Evolutionary conservation across 2,329 filamentous ascomycete genomes (phyloP).

Genomic region (Fusarium sp.): DNA sequence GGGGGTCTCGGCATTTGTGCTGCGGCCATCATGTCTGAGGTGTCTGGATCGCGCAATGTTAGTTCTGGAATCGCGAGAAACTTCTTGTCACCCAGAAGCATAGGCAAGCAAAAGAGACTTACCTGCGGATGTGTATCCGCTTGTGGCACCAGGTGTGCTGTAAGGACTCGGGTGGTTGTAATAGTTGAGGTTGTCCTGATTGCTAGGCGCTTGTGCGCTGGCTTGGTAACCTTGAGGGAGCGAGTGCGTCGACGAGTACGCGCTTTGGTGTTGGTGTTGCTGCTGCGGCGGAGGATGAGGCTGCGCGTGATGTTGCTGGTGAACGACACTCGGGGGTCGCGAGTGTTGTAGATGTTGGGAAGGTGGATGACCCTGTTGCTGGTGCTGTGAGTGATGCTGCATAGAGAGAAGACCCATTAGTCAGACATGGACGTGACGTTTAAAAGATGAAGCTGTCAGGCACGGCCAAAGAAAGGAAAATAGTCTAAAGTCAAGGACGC

Average conservation of each 20-base stretch:
- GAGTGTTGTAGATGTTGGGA: slow-evolving; percentile 75
- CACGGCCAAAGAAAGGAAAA: slow-evolving; percentile 50
- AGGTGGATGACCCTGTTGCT: slow-evolving; percentile 77
- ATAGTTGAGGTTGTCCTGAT: slow-evolving; percentile 76
- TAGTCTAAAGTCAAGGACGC: slow-evolving; percentile 56
- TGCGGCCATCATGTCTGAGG: slow-evolving; percentile 75
- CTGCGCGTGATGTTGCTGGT: slow-evolving; percentile 77
- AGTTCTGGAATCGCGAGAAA: slow-evolving; percentile 29
- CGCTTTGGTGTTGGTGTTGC: slow-evolving; percentile 70
- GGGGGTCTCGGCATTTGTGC: slow-evolving; percentile 76
- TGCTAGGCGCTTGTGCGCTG: slow-evolving; percentile 69
- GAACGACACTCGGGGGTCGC: slow-evolving; percentile 77
- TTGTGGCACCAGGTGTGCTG: slow-evolving; percentile 82
- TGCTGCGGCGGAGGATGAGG: slow-evolving; percentile 71
- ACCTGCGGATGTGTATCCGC: slow-evolving; percentile 90
- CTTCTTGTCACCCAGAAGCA: slow-evolving; percentile 1
- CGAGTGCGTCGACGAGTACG: slow-evolving; percentile 75
- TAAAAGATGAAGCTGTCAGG: slow-evolving; percentile 48
- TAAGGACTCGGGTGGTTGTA: slow-evolving; percentile 84
- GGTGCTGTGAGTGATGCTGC: slow-evolving; percentile 81
- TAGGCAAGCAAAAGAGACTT: slow-evolving; percentile 54
- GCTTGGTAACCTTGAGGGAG: slow-evolving; percentile 75
- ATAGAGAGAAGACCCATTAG: slow-evolving; percentile 71
- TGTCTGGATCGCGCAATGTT: slow-evolving; percentile 56
- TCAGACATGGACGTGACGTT: slow-evolving; percentile 52